Evolutionary conservation across 164 flowering plant genomes (phyloP).

Genomic region (Sedum album): DNA sequence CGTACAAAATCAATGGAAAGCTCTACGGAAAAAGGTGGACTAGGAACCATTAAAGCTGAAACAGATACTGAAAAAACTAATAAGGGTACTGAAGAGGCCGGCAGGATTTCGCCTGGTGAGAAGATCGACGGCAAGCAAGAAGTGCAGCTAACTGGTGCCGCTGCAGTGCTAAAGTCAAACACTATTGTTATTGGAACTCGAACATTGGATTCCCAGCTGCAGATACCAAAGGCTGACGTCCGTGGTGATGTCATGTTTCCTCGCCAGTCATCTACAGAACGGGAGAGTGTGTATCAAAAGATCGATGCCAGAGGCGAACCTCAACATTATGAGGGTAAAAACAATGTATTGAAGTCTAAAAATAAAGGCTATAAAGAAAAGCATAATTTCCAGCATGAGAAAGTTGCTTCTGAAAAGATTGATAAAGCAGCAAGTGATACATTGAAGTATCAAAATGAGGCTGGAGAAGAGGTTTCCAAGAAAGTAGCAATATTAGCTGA

Average conservation of each 20-base stretch:
- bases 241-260: conserved; percentile 17
- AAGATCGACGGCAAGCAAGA: conserved; percentile 26
- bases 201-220: conserved; percentile 12
- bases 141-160: conserved; percentile 5
- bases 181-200: conserved; percentile 1
- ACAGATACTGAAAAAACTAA: conserved; percentile 26
- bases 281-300: conserved; percentile 16
- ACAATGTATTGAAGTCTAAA: conserved; percentile 14
- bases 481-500: conserved; percentile 22
- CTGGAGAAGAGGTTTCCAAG: conserved; percentile 19
- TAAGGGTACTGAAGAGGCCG: too few relatives aligned
- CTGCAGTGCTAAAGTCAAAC: conserved; percentile 12
- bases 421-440: conserved; percentile 14
- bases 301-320: conserved; percentile 18
- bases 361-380: conserved; percentile 39
- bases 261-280: conserved; percentile 16
- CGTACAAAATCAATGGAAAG: conserved; percentile 40
- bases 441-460: conserved; percentile 19
- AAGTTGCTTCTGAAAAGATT: conserved; percentile 21
- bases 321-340: conserved; percentile 23
- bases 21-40: conserved; percentile 19
- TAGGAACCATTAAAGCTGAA: background rate
- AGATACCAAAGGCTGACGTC: conserved; percentile 14
- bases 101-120: conserved; percentile 12
- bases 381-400: conserved; percentile 31